phyloP scores from a whole-genome alignment of 306 rosid genomes.

The Hylodesmum podocarpum region DNA sequence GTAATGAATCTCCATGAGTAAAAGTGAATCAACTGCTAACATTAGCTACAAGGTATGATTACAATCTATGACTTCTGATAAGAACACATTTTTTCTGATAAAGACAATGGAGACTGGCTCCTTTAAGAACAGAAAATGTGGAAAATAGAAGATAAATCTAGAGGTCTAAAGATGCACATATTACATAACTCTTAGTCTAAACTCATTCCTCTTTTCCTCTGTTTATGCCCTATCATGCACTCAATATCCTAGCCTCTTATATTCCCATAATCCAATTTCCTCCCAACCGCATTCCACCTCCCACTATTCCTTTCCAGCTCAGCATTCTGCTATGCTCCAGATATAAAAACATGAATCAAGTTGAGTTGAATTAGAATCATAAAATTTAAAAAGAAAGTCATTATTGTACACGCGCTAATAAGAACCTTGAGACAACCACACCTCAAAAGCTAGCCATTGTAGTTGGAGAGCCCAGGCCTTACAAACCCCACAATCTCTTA shows the following conservation, averaged over 20 bases:
- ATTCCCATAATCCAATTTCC: background rate
- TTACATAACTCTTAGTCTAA: background rate
- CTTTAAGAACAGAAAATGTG: background rate
- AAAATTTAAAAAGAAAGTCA: background rate
- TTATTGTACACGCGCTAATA: background rate
- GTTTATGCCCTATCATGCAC: background rate
- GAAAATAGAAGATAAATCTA: background rate
- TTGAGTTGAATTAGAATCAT: background rate
- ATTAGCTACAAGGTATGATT: background rate
- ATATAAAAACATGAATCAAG: background rate
- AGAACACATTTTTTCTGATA: background rate
- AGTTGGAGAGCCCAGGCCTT: too few relatives aligned
- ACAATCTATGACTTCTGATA: background rate
- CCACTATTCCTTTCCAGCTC: background rate
- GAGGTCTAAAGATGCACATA: background rate
- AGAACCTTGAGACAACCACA: background rate
- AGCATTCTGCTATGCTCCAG: background rate
- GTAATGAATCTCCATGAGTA: conserved; percentile 23
- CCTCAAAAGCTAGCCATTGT: too few relatives aligned
- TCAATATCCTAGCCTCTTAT: background rate
- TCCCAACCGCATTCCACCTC: background rate
- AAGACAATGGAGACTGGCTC: background rate
- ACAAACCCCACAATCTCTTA: background rate
- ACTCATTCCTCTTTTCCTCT: background rate
- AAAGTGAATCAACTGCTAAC: background rate